Evolutionary conservation across 169 alveolate genomes (phyloP).

Genomic region (Sarcocystis neurona): DNA sequence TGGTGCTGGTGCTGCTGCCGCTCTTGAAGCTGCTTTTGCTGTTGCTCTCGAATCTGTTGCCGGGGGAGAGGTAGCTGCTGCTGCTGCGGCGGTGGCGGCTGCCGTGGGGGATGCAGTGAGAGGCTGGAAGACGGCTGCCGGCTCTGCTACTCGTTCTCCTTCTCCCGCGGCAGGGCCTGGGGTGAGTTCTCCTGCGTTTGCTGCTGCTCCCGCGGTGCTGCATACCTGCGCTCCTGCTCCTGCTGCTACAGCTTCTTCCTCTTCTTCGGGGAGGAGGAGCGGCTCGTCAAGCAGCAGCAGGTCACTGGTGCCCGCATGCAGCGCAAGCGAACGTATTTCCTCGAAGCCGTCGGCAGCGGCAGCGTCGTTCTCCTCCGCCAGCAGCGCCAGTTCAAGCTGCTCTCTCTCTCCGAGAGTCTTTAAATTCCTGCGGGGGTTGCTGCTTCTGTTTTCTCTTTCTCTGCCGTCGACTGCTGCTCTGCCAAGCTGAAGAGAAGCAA

Average conservation of each 20-base stretch:
- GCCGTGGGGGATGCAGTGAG: no score
- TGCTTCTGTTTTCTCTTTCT: background rate
- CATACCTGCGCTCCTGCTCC: background rate
- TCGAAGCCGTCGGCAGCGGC: no score
- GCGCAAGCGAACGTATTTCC: background rate
- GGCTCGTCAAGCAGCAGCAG: background rate
- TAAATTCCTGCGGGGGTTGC: background rate
- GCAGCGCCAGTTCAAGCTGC: constrained; percentile 11
- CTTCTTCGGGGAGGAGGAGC: background rate
- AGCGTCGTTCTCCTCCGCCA: no score
- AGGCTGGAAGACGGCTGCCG: no score
- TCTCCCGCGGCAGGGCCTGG: no score
- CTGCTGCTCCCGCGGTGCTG: background rate
- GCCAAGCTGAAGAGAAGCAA: background rate
- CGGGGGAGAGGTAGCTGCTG: no score
- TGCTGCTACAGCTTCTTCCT: background rate
- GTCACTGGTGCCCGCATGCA: background rate
- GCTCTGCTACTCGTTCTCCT: no score
- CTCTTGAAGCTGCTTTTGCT: no score
- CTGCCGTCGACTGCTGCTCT: background rate
- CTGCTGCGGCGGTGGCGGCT: no score
- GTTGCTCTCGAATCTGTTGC: no score
- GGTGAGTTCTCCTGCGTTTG: background rate
- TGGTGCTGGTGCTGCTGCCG: no score
- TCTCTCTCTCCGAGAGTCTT: constrained; percentile 30